Conservation (phyloP, 441 rosid species). For the Gossypium lobatum region DNA sequence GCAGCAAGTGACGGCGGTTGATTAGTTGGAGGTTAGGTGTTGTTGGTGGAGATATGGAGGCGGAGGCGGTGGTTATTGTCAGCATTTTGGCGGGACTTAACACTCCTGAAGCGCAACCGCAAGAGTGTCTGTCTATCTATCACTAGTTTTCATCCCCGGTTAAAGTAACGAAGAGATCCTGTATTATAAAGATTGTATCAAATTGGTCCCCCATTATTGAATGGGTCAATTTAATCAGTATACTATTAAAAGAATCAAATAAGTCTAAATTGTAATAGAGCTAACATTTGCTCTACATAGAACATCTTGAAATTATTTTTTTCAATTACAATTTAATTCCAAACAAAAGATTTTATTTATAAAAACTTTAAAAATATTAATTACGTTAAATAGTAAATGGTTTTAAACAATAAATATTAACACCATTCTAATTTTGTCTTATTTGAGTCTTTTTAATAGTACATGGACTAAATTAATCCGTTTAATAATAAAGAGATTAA, state of each 20-base stretch:
- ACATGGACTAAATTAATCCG: background rate
- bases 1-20: slow-evolving; percentile 36
- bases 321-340: background rate
- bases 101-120: background rate
- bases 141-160: background rate
- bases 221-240: background rate
- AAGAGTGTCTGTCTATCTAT: background rate
- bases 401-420: too few species aligned
- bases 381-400: too few species aligned
- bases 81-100: slow-evolving; percentile 28
- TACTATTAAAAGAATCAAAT: background rate
- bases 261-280: background rate
- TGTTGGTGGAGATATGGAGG: slow-evolving; percentile 15
- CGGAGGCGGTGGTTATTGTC: slow-evolving; percentile 6
- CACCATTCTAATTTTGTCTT: too few species aligned
- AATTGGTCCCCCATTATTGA: background rate
- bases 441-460: too few species aligned
- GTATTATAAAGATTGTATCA: background rate
- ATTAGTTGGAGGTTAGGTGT: slow-evolving; percentile 16
- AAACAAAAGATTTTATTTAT: too few species aligned
- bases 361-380: background rate
- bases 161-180: background rate
- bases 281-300: background rate
- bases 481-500: too few species aligned
- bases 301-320: background rate